Base-by-base conservation (phyloP, 2,329 filamentous ascomycete genomes). In the Westerdykella sp. region DNA sequence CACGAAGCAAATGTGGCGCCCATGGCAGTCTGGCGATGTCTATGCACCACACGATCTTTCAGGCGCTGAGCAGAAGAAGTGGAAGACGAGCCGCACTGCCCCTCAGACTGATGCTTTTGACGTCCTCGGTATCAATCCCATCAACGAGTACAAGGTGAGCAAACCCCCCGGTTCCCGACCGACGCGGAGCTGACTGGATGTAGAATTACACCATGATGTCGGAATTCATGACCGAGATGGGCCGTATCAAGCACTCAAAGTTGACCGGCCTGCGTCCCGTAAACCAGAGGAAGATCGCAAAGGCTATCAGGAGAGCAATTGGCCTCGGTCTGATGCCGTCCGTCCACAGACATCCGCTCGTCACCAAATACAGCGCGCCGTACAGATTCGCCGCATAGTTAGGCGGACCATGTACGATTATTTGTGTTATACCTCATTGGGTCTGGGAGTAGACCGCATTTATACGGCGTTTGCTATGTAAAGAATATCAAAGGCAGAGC, bases 131-230 rank as follows among this genome's bases (percentile, higher is more conserved):
- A 73, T 96, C 46, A 84, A 88, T 54, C 91, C 93, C 12, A 56
- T 93, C 46, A 79, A 86, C 53, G 80, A 93, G 70, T 98, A 97
- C 70, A 88, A 89, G 77, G 89, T 94, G 67, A 41, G 75, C 69
- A 35, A 14, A 15, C 6, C 5, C 32, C 32, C 47, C 16, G 14
- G 34, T 39, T 4, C 22, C 15, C 11, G 22, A 34, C 13, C 18
- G 28, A 43, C 40, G 14, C 42, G 11, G 7, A 43, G 34, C 44
- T 55, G 43, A 56, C 49, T 3, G 11, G 5, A 1, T 30, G 15
- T 39, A 95, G 89, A 98, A 98, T 70, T 95, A 95, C 66, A 81
- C 86, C 31, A 80, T 98, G 48, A 85, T 97, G 69, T 85, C 85
- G 25, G 89, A 96, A 66, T 96, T 85, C 66, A 85, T 93, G 60